These are phyloP conservation scores for Lentinula aciculospora DNA, from an alignment of 768 basidiomycete genomes.

Conservation along the genomic window DNA sequence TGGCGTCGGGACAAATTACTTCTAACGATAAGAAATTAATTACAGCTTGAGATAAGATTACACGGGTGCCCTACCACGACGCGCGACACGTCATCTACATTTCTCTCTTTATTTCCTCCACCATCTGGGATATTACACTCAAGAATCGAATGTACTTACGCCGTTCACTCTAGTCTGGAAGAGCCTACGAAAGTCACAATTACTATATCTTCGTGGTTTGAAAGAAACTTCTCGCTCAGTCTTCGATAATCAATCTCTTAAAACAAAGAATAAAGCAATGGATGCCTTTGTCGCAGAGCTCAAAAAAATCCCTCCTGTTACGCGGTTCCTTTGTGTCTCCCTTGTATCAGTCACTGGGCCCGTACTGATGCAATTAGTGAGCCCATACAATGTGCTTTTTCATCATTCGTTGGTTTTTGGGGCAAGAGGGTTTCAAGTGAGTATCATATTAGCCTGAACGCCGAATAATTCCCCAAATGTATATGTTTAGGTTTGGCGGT, in stretches of 20 bases:
- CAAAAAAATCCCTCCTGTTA: constrained; percentile 80
- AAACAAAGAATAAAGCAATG: constrained; percentile 27
- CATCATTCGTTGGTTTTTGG: constrained; percentile 32
- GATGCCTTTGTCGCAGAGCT: constrained; percentile 52
- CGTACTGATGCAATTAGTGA: constrained; percentile 46
- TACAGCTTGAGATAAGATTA: too few species aligned
- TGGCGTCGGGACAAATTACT: too few species aligned
- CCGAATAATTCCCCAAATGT: neutral
- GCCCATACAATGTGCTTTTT: constrained; percentile 52
- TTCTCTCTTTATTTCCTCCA: too few species aligned
- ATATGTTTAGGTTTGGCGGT: constrained; percentile 66
- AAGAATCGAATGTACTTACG: too few species aligned
- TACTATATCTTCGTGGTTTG: too few species aligned
- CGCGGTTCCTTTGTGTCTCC: constrained; percentile 61
- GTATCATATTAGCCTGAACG: constrained; percentile 10
- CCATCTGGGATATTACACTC: too few species aligned
- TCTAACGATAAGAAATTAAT: too few species aligned
- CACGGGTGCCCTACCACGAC: too few species aligned
- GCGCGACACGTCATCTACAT: neutral
- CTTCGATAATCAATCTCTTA: too few species aligned
- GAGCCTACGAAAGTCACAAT: too few species aligned
- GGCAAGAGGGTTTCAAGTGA: constrained; percentile 46
- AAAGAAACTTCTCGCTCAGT: too few species aligned
- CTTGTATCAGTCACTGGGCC: constrained; percentile 57
- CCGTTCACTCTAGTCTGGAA: too few species aligned